Evolutionary conservation across 495 filamentous ascomycete genomes (phyloP), one percentile per base, ranked within the genome.

Genomic region (Penicillium longicatenatum): DNA sequence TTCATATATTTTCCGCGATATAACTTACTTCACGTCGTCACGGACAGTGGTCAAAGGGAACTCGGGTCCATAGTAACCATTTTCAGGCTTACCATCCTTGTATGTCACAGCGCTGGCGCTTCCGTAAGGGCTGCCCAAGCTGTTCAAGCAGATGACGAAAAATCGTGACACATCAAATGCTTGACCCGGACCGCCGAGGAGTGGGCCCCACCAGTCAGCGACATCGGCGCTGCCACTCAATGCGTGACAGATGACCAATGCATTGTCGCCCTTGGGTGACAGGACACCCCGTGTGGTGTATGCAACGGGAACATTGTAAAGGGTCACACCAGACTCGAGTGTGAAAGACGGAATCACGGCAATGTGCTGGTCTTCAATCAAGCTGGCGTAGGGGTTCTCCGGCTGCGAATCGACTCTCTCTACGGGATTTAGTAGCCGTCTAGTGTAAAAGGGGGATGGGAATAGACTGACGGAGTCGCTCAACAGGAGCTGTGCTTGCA

Each of bases 161-260:
- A 98, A 98, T 33, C 91, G 85, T 12, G 90, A 90, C 12, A 86
- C 84, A 72, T 98, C 94, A 66, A 98, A 98, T 2, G 93, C 93
- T 63, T 90, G 88, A 31, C 93, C 93, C 50, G 89, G 83, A 9
- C 92, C 91, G 26, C 92, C 92, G 9, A 98, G 84, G 20, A 98
- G 81, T 17, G 94, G 94, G 7, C 94, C 94, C 94, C 94, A 98
- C 94, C 94, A 98, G 76, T 98, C 94, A 57, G 85, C 84, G 26
- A 97, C 94, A 77, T 98, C 94, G 54, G 94, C 92, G 62, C 93
- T 97, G 49, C 94, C 94, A 35, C 94, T 96, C 62, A 98, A 75
- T 41, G 94, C 94, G 76, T 98, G 94, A 73, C 94, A 98, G 63
- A 98, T 96, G 50, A 98, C 88, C 86, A 98, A 86, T 53, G 82